Conservation (phyloP, 139 green algal species). For the Spirogloea muscicola region DNA sequence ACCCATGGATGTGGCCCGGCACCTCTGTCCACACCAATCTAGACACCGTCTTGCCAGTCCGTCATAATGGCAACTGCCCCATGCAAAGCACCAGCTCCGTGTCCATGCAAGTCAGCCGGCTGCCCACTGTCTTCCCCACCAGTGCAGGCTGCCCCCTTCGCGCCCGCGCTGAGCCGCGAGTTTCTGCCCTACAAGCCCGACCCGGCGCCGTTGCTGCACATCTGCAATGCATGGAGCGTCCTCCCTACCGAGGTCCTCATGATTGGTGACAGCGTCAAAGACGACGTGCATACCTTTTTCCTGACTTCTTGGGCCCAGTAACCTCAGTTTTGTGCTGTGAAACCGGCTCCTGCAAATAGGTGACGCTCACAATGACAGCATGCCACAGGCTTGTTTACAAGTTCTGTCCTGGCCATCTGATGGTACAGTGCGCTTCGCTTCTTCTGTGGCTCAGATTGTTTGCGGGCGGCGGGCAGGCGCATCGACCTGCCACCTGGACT, state of each 20-base stretch:
- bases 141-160: constrained; percentile 56
- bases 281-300: too few species aligned
- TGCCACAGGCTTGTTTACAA: too few species aligned
- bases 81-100: background rate
- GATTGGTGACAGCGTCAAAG: constrained; percentile 74
- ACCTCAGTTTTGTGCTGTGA: too few species aligned
- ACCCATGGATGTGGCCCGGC: background rate
- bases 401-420: too few species aligned
- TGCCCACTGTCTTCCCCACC: background rate
- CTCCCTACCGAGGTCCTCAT: constrained; percentile 64
- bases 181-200: constrained; percentile 67
- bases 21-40: background rate
- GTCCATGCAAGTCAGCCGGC: background rate
- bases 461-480: too few species aligned
- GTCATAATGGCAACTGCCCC: background rate
- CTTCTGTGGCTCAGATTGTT: too few species aligned
- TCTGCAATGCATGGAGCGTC: constrained; percentile 70
- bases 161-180: constrained; percentile 66
- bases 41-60: too few species aligned
- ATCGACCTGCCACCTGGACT: too few species aligned
- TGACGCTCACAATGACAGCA: too few species aligned
- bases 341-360: too few species aligned
- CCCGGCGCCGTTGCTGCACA: constrained; percentile 72
- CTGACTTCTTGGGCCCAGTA: too few species aligned
- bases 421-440: too few species aligned